Evolutionary conservation across 179 eudicot species (phyloP).

Genomic region (Spinacia oleracea): DNA sequence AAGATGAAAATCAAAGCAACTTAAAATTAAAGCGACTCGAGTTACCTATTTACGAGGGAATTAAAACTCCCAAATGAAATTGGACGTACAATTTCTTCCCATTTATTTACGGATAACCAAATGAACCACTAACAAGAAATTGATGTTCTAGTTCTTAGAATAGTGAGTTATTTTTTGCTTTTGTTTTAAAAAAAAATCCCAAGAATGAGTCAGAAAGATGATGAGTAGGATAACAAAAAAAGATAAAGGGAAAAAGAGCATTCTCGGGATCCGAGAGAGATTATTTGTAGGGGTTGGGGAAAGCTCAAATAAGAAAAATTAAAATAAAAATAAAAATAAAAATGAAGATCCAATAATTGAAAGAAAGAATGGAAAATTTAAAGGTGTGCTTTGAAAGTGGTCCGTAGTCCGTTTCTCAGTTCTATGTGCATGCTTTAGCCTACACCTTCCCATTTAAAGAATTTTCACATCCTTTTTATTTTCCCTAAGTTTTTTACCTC

Average conservation of each 20-base stretch:
- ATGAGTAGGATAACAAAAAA: constrained; percentile 21
- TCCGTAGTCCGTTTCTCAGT: constrained; percentile 48
- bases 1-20: no score
- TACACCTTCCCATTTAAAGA: constrained; percentile 34
- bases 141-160: neutral
- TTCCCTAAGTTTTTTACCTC: neutral
- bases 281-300: constrained; percentile 39
- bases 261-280: constrained; percentile 45
- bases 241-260: constrained; percentile 34
- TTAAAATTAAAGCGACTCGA: no score
- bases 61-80: neutral
- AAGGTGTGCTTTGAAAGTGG: constrained; percentile 43
- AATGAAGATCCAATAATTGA: constrained; percentile 41
- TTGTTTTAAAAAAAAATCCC: no score
- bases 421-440: constrained; percentile 37
- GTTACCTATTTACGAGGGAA: neutral
- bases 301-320: constrained; percentile 18
- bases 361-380: constrained; percentile 12
- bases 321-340: constrained; percentile 12
- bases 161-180: constrained; percentile 10
- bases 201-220: constrained; percentile 30
- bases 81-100: neutral
- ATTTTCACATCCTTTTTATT: constrained; percentile 9
- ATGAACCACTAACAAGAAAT: neutral
- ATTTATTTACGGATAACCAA: neutral